Percentiles rank a stretch among this genome's conserved stretches.
Conservation (phyloP, 371 early-diverging fungal species). For the Mortierella sp. region DNA sequence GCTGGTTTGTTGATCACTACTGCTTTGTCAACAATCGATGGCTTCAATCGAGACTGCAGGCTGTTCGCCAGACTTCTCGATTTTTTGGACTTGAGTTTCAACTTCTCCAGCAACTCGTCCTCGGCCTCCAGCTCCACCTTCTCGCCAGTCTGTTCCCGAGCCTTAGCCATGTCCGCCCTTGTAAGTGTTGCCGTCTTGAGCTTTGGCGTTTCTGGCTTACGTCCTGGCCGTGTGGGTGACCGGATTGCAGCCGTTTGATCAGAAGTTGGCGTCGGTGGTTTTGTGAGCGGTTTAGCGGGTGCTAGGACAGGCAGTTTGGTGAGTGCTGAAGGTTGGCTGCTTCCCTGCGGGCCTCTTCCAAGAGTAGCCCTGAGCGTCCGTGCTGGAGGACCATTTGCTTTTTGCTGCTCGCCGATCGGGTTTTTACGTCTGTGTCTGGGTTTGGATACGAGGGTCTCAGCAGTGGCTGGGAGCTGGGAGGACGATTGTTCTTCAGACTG, state of each 20-base stretch:
- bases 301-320: not conserved
- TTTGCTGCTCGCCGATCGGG: not conserved
- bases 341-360: constrained; percentile 3
- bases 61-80: constrained; percentile 50
- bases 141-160: constrained; percentile 26
- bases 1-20: constrained; percentile 55
- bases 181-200: constrained; percentile 49
- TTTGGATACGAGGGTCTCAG: not conserved
- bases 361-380: constrained; percentile 4
- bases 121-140: constrained; percentile 25
- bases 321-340: not conserved
- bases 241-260: constrained; percentile 7
- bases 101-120: constrained; percentile 42
- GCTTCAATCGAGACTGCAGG: constrained; percentile 51
- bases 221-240: not conserved
- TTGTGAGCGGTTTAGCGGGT: too few species aligned
- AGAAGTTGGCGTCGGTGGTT: not conserved
- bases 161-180: constrained; percentile 44
- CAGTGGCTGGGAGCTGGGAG: not conserved
- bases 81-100: constrained; percentile 49
- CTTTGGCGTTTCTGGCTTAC: constrained; percentile 33
- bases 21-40: constrained; percentile 49
- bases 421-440: not conserved
- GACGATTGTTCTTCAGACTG: not conserved
- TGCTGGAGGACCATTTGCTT: not conserved